These are phyloP conservation scores for Trichophaea hybrida DNA, from an alignment of 2,329 filamentous ascomycete genomes.

Conservation along the genomic window DNA sequence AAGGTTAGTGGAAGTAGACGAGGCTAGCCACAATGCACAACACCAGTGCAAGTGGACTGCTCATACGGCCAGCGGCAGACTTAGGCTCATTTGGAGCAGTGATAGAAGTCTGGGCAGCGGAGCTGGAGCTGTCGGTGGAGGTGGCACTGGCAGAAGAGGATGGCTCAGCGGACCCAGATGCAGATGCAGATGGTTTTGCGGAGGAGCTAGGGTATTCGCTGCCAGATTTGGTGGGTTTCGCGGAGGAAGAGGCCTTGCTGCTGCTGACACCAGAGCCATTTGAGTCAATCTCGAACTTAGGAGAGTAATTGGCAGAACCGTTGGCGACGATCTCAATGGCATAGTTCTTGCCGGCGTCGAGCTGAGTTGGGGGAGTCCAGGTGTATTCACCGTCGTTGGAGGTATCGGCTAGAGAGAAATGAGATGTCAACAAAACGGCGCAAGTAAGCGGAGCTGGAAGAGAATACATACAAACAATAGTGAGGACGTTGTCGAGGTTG, in stretches of 20 bases:
- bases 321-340: conserved; percentile 24
- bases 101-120: neutral
- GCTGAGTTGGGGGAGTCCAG: conserved; percentile 20
- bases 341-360: conserved; percentile 20
- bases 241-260: neutral
- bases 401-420: conserved; percentile 15
- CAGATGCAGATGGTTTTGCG: neutral
- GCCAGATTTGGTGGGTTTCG: neutral
- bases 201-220: neutral
- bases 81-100: neutral
- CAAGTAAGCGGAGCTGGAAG: neutral
- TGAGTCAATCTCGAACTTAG: conserved; percentile 21
- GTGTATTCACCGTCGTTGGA: conserved; percentile 24
- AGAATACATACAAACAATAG: conserved; percentile 23
- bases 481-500: conserved; percentile 16
- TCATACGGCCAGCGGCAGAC: neutral
- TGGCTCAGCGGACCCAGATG: neutral
- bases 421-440: neutral
- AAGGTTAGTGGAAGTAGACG: conserved; percentile 11
- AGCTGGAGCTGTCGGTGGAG: neutral
- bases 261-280: neutral
- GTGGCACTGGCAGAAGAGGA: neutral
- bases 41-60: conserved; percentile 6
- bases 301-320: conserved; percentile 23
- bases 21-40: conserved; percentile 8